A percentile compares a stretch with the other conserved stretches of the same genome.
phyloP scores from a whole-genome alignment of 148 eudicot species.

The Oxyria digyna region DNA sequence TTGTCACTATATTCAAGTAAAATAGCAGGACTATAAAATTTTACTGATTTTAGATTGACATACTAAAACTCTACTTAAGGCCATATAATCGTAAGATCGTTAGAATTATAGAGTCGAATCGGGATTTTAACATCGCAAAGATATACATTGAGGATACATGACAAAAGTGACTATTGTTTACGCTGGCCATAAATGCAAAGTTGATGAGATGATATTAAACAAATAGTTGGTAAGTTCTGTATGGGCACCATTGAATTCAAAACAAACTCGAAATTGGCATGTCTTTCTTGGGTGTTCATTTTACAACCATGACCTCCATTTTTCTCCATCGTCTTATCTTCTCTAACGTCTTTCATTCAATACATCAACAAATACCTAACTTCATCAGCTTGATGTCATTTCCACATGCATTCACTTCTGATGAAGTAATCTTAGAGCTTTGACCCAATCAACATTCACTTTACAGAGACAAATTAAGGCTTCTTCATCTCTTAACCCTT shows the following conservation, averaged over 20 bases:
- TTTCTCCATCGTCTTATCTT: background rate
- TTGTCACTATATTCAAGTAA: too few relatives aligned
- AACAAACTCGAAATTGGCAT: background rate
- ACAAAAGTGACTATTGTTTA: too few relatives aligned
- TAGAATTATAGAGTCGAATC: too few relatives aligned
- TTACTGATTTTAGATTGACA: too few relatives aligned
- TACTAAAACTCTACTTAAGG: too few relatives aligned
- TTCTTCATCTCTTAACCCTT: background rate
- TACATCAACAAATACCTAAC: background rate
- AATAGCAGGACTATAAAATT: too few relatives aligned
- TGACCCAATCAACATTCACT: background rate
- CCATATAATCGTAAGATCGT: too few relatives aligned
- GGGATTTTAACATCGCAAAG: too few relatives aligned
- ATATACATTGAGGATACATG: too few relatives aligned
- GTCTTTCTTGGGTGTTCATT: background rate
- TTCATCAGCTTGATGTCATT: background rate
- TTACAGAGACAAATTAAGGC: too few relatives aligned
- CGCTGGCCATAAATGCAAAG: background rate
- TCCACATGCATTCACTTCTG: background rate
- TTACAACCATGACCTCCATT: background rate
- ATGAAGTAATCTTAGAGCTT: background rate
- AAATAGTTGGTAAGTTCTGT: background rate
- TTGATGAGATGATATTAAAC: background rate
- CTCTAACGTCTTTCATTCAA: background rate
- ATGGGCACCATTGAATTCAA: background rate